Evolutionary conservation across 176 grass and related monocot species (phyloP).

Genomic region (Cenchrus purpureus): DNA sequence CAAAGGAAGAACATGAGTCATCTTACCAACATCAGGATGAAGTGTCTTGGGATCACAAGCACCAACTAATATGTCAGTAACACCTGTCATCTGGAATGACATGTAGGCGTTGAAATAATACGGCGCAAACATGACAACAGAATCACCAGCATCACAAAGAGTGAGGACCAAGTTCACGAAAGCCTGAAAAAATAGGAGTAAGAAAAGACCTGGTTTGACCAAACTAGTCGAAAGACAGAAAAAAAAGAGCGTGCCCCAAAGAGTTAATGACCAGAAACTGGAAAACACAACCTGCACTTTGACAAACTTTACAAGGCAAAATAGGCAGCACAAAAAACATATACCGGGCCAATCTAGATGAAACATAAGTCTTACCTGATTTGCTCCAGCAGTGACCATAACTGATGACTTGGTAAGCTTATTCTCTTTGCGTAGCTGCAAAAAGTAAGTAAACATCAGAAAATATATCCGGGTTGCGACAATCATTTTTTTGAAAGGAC

Average conservation of each 20-base stretch:
- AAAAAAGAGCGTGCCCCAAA: background rate
- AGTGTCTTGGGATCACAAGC: conserved; percentile 69
- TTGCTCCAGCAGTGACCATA: conserved; percentile 98
- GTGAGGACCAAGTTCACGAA: conserved; percentile 97
- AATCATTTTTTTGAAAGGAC: too few species aligned
- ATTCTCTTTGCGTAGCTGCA: conserved; percentile 82
- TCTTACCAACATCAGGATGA: conserved; percentile 80
- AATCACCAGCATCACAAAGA: conserved; percentile 93
- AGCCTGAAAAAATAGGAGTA: conserved; percentile 55
- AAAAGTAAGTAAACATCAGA: conserved; percentile 35
- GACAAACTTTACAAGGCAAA: conserved; percentile 15
- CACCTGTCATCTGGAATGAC: conserved; percentile 99
- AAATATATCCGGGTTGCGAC: background rate
- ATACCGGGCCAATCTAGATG: background rate
- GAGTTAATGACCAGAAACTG: background rate
- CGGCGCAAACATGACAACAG: conserved; percentile 96
- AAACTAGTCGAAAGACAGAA: conserved; percentile 5
- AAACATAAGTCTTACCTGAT: conserved; percentile 69
- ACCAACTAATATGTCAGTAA: conserved; percentile 89
- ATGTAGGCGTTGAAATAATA: conserved; percentile 98
- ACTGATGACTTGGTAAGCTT: conserved; percentile 84
- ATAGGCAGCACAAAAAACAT: background rate
- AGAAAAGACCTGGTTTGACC: conserved; percentile 37
- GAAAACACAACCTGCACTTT: background rate
- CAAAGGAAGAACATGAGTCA: background rate